A percentile compares a stretch with the other conserved stretches of the same genome.
Evolutionary conservation across 2,329 filamentous ascomycete species (phyloP).

Genomic region (Verruconis gallopava): DNA sequence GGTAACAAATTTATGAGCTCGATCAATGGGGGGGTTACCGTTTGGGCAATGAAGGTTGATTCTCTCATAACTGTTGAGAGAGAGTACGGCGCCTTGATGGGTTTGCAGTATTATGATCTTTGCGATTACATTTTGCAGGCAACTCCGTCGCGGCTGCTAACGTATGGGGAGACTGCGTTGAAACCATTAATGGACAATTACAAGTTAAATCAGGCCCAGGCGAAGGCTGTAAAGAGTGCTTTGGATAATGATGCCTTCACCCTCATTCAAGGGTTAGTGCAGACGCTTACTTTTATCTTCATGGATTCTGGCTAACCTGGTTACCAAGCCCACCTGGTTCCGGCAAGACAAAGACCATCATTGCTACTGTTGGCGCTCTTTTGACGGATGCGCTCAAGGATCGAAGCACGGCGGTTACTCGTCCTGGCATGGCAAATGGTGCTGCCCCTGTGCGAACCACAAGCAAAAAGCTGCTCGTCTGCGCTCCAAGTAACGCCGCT

Average conservation of each 20-base stretch:
- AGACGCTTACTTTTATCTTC: constrained; percentile 6
- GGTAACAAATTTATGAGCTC: constrained; percentile 47
- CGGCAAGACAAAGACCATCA: constrained; percentile 96
- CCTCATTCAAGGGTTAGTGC: constrained; percentile 67
- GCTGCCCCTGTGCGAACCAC: constrained; percentile 15
- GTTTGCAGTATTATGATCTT: constrained; percentile 87
- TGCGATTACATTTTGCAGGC: constrained; percentile 85
- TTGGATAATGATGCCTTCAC: constrained; percentile 96
- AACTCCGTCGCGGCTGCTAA: constrained; percentile 76
- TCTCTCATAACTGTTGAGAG: constrained; percentile 91
- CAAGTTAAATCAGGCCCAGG: constrained; percentile 75
- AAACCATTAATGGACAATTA: constrained; percentile 61
- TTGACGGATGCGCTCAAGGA: constrained; percentile 46
- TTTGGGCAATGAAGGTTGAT: constrained; percentile 71
- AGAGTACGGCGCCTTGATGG: constrained; percentile 85
- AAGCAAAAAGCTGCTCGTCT: constrained; percentile 81
- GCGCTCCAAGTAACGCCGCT: constrained; percentile 95
- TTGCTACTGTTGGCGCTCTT: constrained; percentile 86
- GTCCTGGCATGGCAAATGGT: constrained; percentile 12
- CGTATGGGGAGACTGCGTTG: constrained; percentile 63
- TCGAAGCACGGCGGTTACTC: constrained; percentile 32
- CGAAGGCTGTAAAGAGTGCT: constrained; percentile 80
- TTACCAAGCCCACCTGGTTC: constrained; percentile 70
- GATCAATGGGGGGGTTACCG: constrained; percentile 54
- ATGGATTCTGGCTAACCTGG: constrained; percentile 15